Base-by-base conservation (phyloP, 73 alveolate species). In the Blepharisma japonicum region DNA sequence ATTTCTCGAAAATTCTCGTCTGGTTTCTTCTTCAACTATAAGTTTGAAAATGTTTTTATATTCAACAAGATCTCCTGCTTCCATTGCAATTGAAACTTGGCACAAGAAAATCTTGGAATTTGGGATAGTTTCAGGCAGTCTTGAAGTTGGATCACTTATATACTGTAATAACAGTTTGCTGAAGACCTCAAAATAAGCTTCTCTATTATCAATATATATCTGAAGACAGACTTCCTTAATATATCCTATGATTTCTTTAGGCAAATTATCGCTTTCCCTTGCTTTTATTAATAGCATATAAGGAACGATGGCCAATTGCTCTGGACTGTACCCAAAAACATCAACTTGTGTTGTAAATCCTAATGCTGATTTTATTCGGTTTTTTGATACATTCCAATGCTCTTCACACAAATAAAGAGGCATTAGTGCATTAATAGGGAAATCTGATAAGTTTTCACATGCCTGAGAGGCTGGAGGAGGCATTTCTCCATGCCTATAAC, bases 131-230 rank as follows among this genome's bases (percentile, higher is more conserved):
- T 32, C 67, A 11, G 50, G 47, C 2, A 25, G 47, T 5, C 74
- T 14, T 8, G 39, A 14, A 3, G 47, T 5, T 14, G 74, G 74
- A 39, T 61, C 74, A 61, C 50, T 61, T n/a, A 25, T n/a, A 25
- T 61, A 61, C 47, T 1, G 18, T 25, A 14, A 14, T 14, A 61
- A 3, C 14, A 25, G 38, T 61, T 61, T 39, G 11, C 11, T 8
- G 74, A 61, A 9, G 14, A 2, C 46, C 5, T n/a, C 47, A 61
- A 61, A 39, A 25, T 14, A 14, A 2, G 14, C 5, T 61, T 61
- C 74, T 61, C 23, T 61, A 25, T 61, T 61, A 14, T 61, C 74
- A 14, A 8, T 61, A 39, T 61, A 61, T n/a, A 61, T 39, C 74
- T 61, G 74, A 39, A 20, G 50, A 25, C 74, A 61, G 23, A 39